phyloP scores from a whole-genome alignment of 495 filamentous ascomycete genomes.

The Xylaria scruposa region DNA sequence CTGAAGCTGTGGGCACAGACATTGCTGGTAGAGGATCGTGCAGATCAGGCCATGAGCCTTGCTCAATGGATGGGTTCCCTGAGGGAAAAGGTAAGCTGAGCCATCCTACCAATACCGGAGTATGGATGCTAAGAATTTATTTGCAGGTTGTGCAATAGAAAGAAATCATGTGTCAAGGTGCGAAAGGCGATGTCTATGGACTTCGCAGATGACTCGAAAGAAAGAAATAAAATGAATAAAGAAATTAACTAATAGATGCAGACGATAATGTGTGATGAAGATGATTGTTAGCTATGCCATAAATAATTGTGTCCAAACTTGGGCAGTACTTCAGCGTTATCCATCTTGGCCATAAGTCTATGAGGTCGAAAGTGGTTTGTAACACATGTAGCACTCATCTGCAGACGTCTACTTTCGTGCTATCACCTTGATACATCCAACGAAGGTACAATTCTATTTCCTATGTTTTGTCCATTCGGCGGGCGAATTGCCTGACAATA shows the following conservation, averaged over 20 bases:
- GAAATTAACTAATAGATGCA: conserved; percentile 17
- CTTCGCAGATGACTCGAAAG: background rate
- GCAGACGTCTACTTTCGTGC: background rate
- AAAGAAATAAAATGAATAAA: conserved; percentile 12
- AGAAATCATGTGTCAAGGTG: background rate
- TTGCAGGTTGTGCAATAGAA: conserved; percentile 52
- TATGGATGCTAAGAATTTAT: conserved; percentile 24
- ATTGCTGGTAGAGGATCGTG: conserved; percentile 91
- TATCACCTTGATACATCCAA: background rate
- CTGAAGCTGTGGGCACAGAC: conserved; percentile 97
- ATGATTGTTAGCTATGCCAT: background rate
- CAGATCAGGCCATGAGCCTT: conserved; percentile 90
- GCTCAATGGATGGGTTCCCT: conserved; percentile 90
- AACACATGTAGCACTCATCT: background rate
- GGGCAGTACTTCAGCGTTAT: background rate
- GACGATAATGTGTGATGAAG: conserved; percentile 15
- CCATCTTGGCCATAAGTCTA: background rate
- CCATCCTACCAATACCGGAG: conserved; percentile 22
- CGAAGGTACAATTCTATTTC: background rate
- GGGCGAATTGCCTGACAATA: background rate
- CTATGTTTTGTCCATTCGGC: background rate
- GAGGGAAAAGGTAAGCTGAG: conserved; percentile 89
- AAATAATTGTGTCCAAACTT: background rate
- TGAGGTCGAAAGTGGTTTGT: background rate
- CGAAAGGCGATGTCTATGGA: background rate